Base-by-base conservation (phyloP, 192 early-diverging fungal genomes). In the Chytriomyces sp. region DNA sequence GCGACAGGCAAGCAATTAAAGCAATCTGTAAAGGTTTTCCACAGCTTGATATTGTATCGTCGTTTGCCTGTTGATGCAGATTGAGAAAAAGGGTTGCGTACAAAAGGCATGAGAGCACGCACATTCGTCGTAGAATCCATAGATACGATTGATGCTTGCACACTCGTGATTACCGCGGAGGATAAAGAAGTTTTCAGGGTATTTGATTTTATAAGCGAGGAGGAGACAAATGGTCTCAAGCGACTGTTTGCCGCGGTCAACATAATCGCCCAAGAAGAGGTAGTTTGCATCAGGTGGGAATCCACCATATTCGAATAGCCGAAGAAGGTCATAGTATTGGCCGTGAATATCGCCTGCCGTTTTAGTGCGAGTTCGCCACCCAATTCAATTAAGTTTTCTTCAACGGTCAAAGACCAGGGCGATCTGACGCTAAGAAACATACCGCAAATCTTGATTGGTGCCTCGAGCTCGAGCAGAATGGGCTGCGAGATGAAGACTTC, bases 141-240 rank as follows among this genome's bases (percentile, higher is more conserved):
- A 98, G 75, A 98, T 95, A 68, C 94, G 85, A 82, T 94, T 96
- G 75, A 94, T 94, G 75, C 92, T 93, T 5, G 96, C 96, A 78
- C 94, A 95, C 80, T 99, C 96, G 81, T 99, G 96, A 81, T 99
- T 99, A 55, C 96, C 96, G 76, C 96, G 91, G 63, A 99, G 86
- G 70, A 99, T 93, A 84, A 99, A 99, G 78, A 99, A 99, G 89
- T 99, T 99, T 64, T 96, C 96, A 2, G 95, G 96, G 81, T 94
- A 99, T 85, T 99, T 99, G 88, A 99, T 99, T 79, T 98, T 98
- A 88, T 98, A 98, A 26, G 95, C 94, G 38, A 98, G 87, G 57
- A 98, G 84, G 40, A 98, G 84, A 65, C 96, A 96, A 77, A 98
- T 98, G 19, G 94, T 95, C 78, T 98, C 96, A 34, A 98, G 82